Base-by-base conservation (phyloP, 2,329 filamentous ascomycete species). In the Volutella citrinella region DNA sequence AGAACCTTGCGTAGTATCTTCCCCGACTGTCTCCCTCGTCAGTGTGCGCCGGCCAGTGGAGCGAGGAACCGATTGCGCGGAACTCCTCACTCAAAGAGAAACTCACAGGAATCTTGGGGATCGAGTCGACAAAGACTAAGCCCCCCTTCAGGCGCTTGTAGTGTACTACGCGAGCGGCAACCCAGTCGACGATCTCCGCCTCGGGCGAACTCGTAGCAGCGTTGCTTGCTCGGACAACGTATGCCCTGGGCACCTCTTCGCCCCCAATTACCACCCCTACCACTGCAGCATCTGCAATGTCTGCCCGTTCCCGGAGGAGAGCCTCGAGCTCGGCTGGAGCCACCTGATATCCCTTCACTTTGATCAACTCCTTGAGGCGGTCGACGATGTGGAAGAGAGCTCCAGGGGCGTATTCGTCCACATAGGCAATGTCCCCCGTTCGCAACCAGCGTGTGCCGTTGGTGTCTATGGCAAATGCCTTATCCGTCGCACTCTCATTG, bases 391-490 rank as follows among this genome's bases (percentile, higher is more conserved):
- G 76, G 46, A 72, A 66, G 30, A 66, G 57, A 1, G 59, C 66
- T 11, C 73, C 72, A 0, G 62, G 51, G 39, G 72, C 68, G 47
- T 80, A 76, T 19, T 70, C 69, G 32, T 80, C 69, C 42, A 87
- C 71, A 49, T 78, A 83, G 12, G 77, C 83, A 30, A 90, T 74
- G 46, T 90, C 86, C 4, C 86, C 86, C 1, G 84, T 89, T 53
- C 78, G 80, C 41, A 90, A 60, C 85, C 86, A 90, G 13, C 79
- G 62, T 19, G 64, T 70, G 27, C 70, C 72, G 38, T 69, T 63
- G 3, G 54, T 40, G 40, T 75, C 72, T 6, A 59, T 49, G 19
- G 64, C 57, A 4, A 72, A 49, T 1, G 81, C 80, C 27, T 79
- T 74, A 10, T 60, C 60, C 1, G 86, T 90, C 3, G 84, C 85